Percentiles rank a stretch among this genome's conserved stretches.
Conservation (phyloP, 73 alveolate genomes). For the Symbiodinium pilosum region DNA sequence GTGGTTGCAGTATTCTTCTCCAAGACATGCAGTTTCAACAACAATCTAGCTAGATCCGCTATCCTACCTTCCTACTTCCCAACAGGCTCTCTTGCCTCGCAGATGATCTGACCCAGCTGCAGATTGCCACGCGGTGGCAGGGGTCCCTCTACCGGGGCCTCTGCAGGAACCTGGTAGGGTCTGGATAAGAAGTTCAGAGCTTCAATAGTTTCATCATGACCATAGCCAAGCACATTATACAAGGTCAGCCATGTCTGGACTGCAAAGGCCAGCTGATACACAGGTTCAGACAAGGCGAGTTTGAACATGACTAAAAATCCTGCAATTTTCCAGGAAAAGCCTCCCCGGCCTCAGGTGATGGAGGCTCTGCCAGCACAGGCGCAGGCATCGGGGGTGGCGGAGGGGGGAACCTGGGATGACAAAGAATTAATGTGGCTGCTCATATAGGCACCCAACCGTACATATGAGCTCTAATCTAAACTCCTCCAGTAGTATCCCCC, state of each 20-base stretch:
- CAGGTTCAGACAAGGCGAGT: too few species aligned
- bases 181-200: neutral
- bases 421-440: conserved; percentile 4
- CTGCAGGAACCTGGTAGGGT: conserved; percentile 64
- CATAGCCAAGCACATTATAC: too few species aligned
- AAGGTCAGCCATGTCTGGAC: too few species aligned
- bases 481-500: too few species aligned
- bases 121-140: conserved; percentile 42
- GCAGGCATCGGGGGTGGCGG: conserved; percentile 91
- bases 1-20: too few species aligned
- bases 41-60: too few species aligned
- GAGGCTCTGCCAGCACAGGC: conserved; percentile 86
- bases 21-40: too few species aligned
- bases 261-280: too few species aligned
- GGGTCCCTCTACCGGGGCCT: conserved; percentile 73
- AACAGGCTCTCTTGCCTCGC: conserved; percentile 40
- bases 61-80: neutral
- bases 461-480: too few species aligned
- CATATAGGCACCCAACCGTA: conserved; percentile 49
- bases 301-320: too few species aligned
- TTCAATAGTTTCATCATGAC: too few species aligned
- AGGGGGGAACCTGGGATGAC: conserved; percentile 42
- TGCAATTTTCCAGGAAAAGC: too few species aligned
- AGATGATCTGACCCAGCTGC: conserved; percentile 56
- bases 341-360: conserved; percentile 83